These are phyloP conservation scores for Globisporangium spiculum DNA, from an alignment of 352 stramenopile genomes.

Conservation along the genomic window DNA sequence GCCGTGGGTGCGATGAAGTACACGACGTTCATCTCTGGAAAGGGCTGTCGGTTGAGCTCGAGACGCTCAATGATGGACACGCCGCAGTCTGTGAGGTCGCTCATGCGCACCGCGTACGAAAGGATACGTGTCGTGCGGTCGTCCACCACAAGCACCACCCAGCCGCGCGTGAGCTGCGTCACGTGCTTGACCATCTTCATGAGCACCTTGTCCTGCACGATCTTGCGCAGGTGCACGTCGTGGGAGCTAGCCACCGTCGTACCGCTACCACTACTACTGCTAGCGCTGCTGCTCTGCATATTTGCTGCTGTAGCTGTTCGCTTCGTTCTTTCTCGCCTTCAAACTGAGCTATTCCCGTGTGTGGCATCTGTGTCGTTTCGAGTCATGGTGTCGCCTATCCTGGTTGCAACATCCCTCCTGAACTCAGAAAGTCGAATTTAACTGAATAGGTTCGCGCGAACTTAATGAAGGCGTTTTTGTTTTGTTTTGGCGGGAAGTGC, in stretches of 20 bases:
- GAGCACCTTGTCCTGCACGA: slow-evolving; percentile 81
- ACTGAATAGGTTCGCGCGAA: not conserved
- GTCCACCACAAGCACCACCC: slow-evolving; percentile 95
- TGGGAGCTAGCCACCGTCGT: slow-evolving; percentile 36
- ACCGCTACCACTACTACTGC: not conserved
- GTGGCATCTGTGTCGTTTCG: slow-evolving; percentile 6
- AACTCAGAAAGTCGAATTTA: not conserved
- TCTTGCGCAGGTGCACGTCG: slow-evolving; percentile 68
- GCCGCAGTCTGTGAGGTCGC: slow-evolving; percentile 97
- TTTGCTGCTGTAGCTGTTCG: not conserved
- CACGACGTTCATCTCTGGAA: slow-evolving; percentile 95
- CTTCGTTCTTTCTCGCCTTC: slow-evolving; percentile 3
- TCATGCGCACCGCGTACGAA: slow-evolving; percentile 95
- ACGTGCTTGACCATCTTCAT: slow-evolving; percentile 83
- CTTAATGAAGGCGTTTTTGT: not conserved
- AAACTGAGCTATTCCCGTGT: slow-evolving; percentile 16
- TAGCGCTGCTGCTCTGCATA: not conserved
- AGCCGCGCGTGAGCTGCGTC: slow-evolving; percentile 69
- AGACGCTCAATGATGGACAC: slow-evolving; percentile 96
- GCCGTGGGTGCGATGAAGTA: slow-evolving; percentile 92
- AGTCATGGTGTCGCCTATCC: slow-evolving; percentile 5
- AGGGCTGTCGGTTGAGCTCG: slow-evolving; percentile 93
- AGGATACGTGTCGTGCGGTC: slow-evolving; percentile 91
- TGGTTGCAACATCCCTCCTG: not conserved
- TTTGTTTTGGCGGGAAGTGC: slow-evolving; percentile 30